Evolutionary conservation across 768 basidiomycete genomes (phyloP), one percentile per base, ranked within the genome.

Genomic region (Heimioporus sp.): DNA sequence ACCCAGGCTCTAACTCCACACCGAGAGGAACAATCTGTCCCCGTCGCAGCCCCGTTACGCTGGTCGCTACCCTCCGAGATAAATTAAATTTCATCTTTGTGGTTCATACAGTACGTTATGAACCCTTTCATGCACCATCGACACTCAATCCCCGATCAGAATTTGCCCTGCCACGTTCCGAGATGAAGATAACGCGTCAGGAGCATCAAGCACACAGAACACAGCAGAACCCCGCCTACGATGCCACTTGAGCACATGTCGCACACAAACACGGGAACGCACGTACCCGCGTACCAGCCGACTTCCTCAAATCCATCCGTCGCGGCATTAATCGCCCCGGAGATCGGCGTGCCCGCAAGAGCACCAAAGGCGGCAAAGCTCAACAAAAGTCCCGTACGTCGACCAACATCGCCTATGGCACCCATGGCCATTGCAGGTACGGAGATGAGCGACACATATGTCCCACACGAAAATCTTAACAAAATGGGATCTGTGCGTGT

Each of bases 261-360:
- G 10, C 5, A 39, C n/a, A 45, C 4, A 8, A 2, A 1, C 35
- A 5, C 13, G 40, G 2, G 34, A 11, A 45, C 39, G 47, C 20
- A 49, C 65, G 42, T 11, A 62, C 70, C 70, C 39, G 80, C 81
- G 53, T 78, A 85, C 51, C 57, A 70, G 2, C 71, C 67, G 2
- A 68, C 61, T 1, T 9, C 61, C 39, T 49, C 31, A 32, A 65
- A 91, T 1, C 76, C 74, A 3, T 76, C 78, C 2, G 82, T 79
- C 1, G 76, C 72, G 1, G 62, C 64, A 46, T 77, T 76, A 55
- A 90, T 86, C 0, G 83, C 83, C 1, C 87, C 88, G 8, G 86
- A 86, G 54, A 88, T 85, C 0, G 88, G 88, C 3, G 86, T 85
- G 0, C 88, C 88, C 0, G 75, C 75, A 4, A 90, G 70, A 1